Base-by-base conservation (phyloP, 2,329 filamentous ascomycete genomes). In the Arthrobotrys conoides region DNA sequence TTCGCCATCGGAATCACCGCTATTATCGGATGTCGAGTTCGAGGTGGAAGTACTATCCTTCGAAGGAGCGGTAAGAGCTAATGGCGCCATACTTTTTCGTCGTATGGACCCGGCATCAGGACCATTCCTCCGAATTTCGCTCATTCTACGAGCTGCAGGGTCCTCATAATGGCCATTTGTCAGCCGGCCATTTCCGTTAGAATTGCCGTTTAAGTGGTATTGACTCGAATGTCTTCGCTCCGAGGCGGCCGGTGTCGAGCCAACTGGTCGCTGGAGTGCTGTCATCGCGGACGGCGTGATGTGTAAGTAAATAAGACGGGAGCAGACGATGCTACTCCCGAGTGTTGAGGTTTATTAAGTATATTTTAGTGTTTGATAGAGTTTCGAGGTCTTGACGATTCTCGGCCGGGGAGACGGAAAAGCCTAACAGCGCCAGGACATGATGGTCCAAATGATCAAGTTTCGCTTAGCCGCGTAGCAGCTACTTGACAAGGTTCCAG, bases 381-480 rank as follows among this genome's bases (percentile, higher is more conserved):
- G 36, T 61, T 59, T 76, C 49, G 49, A 64, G 73, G 36, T 67
- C 30, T 59, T 66, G 61, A 71, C 49, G 51, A 65, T 77, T 63
- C 67, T 71, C 49, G 73, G 61, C 67, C 49, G 67, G 67, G 66
- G 72, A 67, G 59, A 66, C 59, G 49, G 66, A 68, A 66, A 71
- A 46, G 41, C 48, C 57, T 68, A 75, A 53, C 55, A 51, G 71
- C 33, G 46, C 55, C 55, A 70, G 67, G 59, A 67, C 73, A 77
- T 77, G 73, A 76, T 66, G 72, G 41, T 41, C 72, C 72, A 33
- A 70, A 49, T 63, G 59, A 65, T 68, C 71, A 75, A 30, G 67
- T 44, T 71, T 77, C 66, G 73, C 73, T 77, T 77, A 77, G 53
- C 73, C 73, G 73, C 73, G 66, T 64, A 69, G 61, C 49, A 69